phyloP scores from a whole-genome alignment of 2,329 filamentous ascomycete species.

The Trichoderma sp. region DNA sequence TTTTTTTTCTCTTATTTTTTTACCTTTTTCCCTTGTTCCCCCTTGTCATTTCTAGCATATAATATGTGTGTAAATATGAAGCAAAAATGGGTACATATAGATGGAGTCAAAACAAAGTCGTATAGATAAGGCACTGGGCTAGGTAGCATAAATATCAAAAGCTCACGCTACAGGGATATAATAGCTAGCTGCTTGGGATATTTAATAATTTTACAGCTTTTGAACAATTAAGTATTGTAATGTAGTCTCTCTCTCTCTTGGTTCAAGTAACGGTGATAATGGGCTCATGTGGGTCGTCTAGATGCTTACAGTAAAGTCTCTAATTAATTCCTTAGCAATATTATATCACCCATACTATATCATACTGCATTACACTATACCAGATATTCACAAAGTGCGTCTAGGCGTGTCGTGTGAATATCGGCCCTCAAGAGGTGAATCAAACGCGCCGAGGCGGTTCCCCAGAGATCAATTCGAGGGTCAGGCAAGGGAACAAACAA shows the following conservation, averaged over 20 bases:
- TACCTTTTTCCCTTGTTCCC: background rate
- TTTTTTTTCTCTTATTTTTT: background rate
- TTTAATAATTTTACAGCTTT: background rate
- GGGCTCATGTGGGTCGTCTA: background rate
- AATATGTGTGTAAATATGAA: conserved; percentile 1
- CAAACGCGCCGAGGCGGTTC: background rate
- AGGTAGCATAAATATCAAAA: conserved; percentile 8
- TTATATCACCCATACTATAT: background rate
- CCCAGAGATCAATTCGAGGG: background rate
- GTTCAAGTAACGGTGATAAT: background rate
- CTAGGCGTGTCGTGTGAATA: background rate
- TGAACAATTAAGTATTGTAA: background rate
- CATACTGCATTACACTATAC: background rate
- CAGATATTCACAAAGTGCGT: background rate
- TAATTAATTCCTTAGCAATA: background rate
- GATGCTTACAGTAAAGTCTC: background rate
- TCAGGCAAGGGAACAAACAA: background rate
- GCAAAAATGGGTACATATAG: conserved; percentile 15
- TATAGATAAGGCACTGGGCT: conserved; percentile 4
- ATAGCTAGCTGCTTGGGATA: background rate
- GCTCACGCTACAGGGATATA: conserved; percentile 6
- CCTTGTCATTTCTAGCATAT: background rate
- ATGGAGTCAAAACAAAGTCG: background rate
- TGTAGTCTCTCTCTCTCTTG: background rate
- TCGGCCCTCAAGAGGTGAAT: background rate